Base-by-base conservation (phyloP, 768 basidiomycete genomes). In the Tricholoma sp. region DNA sequence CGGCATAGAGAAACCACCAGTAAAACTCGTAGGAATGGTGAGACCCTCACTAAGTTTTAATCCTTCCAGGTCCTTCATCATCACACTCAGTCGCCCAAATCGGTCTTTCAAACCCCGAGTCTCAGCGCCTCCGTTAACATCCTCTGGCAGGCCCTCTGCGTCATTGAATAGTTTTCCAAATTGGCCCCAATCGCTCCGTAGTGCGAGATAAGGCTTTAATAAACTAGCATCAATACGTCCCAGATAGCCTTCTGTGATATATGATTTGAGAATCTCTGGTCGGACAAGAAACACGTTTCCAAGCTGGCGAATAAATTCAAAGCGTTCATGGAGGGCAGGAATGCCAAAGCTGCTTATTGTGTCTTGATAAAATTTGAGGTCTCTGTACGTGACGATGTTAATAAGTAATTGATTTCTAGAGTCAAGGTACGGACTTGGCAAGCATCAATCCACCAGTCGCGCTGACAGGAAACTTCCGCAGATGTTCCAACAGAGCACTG, bases 381-480 rank as follows among this genome's bases (percentile, higher is more conserved):
- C 97, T 74, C 95, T 98, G 68, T 24, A 43, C 41, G 52, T 50
- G 14, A 22, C 21, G 50, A 37, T 19, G 21, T 54, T 14, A 21
- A 27, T 45, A 18, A 27, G 29, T 22, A 27, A 19, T 9, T 12
- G 32, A 54, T 14, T n/a, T 21, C 16, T 16, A 10, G 22, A 56
- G 10, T 19, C 47, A 35, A 7, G 6, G 29, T 18, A 76, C 85
- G 59, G 61, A 95, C 94, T 98, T 99, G 21, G 97, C 96, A 39
- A 99, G 86, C 92, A 98, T 96, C 52, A 99, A 76, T 14, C 96
- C 97, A 41, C 97, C 97, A 1, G 94, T 94, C 0, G 95, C 94
- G 63, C 89, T 97, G 54, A 99, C 94, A 2, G 94, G 91, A 74
- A 98, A 98, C 72, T 93, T 98, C 66, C 90, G 89, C 56, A 97